Base-by-base conservation (phyloP, 441 rosid species). In the Populus hybrid region DNA sequence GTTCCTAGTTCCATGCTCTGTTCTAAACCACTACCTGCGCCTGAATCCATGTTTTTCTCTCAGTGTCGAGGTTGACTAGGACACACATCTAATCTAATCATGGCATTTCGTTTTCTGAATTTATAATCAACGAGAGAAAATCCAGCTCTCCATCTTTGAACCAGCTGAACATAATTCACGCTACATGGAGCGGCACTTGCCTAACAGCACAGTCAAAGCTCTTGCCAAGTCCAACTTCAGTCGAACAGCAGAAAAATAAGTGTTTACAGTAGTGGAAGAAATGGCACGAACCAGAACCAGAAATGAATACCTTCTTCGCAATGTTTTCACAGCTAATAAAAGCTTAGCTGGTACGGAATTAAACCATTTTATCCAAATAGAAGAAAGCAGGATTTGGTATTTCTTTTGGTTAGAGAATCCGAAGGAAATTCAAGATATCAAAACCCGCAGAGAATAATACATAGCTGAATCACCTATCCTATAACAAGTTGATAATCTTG, bases 401-500 rank as follows among this genome's bases (percentile, higher is more conserved):
- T 61, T 21, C 64, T 61, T 21, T 23, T 61, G 14, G 66, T 61
- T 61, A 21, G 21, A 9, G 66, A 61, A 21, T 61, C 66, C 66
- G n/a, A 61, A 21, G 28, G 66, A 21, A 8, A 61, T 21, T 61
- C 66, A 61, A 21, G 66, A 61, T 61, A 61, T 3, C 28, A 21
- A 21, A 21, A 61, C 66, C 18, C 57, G 20, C 57, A 46, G 57
- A 10, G 6, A 61, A 61, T 21, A 61, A 61, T 61, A 61, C 66
- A 61, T 21, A 26, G 66, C 14, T 23, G 66, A 4, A 23, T 21
- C 66, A 61, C 66, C 66, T 61, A 61, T 61, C 75, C 85, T 88
- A 83, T 88, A 77, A 83, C 77, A 80, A 36, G 63, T 59, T 72
- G 21, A 38, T 32, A 11, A 11, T 61, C 34, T 64, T 11, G 23